Conservation (phyloP, 352 stramenopile genomes). For the Globisporangium spinosum region DNA sequence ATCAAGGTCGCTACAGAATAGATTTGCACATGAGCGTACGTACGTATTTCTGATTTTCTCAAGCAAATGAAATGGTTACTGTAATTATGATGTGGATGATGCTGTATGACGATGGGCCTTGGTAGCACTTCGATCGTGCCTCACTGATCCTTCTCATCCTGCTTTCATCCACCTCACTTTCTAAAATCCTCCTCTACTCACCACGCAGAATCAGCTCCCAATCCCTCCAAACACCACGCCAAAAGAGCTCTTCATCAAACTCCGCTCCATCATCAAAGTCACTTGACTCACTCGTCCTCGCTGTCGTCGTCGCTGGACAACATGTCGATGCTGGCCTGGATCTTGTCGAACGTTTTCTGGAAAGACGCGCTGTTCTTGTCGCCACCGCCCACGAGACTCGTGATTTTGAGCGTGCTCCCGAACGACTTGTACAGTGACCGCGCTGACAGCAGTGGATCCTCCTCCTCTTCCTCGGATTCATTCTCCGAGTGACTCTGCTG, state of each 20-base stretch:
- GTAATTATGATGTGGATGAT: not conserved
- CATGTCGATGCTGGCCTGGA: conserved; percentile 59
- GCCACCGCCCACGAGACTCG: conserved; percentile 32
- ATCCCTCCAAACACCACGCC: not conserved
- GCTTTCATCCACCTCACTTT: not conserved
- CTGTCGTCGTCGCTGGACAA: conserved; percentile 48
- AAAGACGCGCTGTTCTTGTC: conserved; percentile 34
- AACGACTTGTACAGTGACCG: conserved; percentile 40
- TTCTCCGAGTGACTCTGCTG: not conserved
- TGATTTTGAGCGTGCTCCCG: conserved; percentile 49
- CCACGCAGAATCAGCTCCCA: not conserved
- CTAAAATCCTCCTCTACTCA: not conserved
- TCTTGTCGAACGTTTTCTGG: conserved; percentile 53
- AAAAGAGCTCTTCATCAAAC: not conserved
- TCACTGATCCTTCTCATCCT: not conserved
- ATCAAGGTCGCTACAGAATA: conserved; percentile 49
- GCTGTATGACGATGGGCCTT: not conserved
- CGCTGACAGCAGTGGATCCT: conserved; percentile 36
- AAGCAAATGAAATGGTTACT: not conserved
- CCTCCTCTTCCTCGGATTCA: conserved; percentile 22
- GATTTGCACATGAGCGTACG: not conserved
- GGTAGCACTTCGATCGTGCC: conserved; percentile 2
- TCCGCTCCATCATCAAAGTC: no score
- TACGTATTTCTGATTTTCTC: not conserved
- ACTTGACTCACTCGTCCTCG: conserved; percentile 14